phyloP scores from a whole-genome alignment of 1,139 yeast genomes.

The Yamadazyma blattariae region DNA sequence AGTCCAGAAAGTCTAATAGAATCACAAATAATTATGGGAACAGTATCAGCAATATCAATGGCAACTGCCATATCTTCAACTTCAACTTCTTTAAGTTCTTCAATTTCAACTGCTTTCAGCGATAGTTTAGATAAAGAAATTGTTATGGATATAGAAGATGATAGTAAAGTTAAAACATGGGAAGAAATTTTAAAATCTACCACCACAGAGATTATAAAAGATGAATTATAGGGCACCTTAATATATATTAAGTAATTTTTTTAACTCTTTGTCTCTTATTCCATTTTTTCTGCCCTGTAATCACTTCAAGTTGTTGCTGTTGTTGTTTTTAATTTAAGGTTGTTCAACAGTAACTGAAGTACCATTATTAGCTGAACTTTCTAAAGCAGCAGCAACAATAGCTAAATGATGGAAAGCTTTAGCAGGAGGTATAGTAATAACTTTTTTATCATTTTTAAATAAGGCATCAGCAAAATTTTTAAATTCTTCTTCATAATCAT shows the following conservation, averaged over 20 bases:
- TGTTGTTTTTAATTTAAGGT: too few species aligned
- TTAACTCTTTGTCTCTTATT: too few species aligned
- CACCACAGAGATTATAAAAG: constrained; percentile 5
- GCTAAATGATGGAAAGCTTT: constrained; percentile 91
- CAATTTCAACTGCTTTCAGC: too few species aligned
- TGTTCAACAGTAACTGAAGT: constrained; percentile 48
- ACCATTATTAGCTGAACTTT: constrained; percentile 64
- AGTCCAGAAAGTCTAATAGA: constrained; percentile 1
- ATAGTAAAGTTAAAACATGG: constrained; percentile 10
- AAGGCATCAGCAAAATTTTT: constrained; percentile 73
- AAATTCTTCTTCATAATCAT: constrained; percentile 58
- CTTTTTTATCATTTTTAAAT: constrained; percentile 55
- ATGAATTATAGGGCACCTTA: constrained; percentile 10
- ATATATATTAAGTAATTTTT: too few species aligned
- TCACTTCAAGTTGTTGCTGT: too few species aligned
- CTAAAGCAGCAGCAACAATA: constrained; percentile 77
- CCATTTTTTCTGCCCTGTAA: too few species aligned
- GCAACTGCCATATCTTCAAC: background rate
- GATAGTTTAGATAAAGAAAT: constrained; percentile 10
- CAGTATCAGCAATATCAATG: background rate
- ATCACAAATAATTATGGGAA: constrained; percentile 1
- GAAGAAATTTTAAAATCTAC: constrained; percentile 5
- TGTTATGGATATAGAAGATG: constrained; percentile 10
- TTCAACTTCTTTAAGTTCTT: background rate
- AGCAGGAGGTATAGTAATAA: constrained; percentile 61